Evolutionary conservation across 73 alveolate species (phyloP).

Genomic region (Tetrahymena elliotti): DNA sequence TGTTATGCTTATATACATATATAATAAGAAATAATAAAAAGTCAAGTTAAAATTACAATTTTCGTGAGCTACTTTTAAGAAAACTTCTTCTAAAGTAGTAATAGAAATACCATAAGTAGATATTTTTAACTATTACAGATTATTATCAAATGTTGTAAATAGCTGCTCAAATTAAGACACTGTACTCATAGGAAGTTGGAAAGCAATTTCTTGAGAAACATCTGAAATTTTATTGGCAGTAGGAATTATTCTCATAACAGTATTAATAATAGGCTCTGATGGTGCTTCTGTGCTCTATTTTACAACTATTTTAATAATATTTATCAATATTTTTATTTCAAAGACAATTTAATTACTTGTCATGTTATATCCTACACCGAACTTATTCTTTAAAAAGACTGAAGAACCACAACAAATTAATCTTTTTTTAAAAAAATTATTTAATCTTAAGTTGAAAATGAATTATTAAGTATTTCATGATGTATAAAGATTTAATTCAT

Average conservation of each 20-base stretch:
- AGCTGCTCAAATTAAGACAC: slow-evolving; percentile 38
- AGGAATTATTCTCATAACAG: slow-evolving; percentile 22
- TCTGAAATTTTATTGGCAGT: slow-evolving; percentile 46
- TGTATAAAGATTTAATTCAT: too few relatives aligned
- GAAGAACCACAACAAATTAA: slow-evolving; percentile 86
- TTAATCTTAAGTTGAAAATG: too few relatives aligned
- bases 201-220: slow-evolving; percentile 56
- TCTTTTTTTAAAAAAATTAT: neutral
- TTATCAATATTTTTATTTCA: too few relatives aligned
- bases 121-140: slow-evolving; percentile 28
- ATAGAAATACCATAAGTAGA: slow-evolving; percentile 67
- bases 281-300: slow-evolving; percentile 11
- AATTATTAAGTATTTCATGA: too few relatives aligned
- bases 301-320: slow-evolving; percentile 32
- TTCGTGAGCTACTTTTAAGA: slow-evolving; percentile 75
- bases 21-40: neutral
- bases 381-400: slow-evolving; percentile 78
- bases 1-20: neutral
- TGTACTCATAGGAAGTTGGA: slow-evolving; percentile 40
- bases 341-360: neutral
- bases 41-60: neutral
- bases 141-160: slow-evolving; percentile 46
- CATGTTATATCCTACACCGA: slow-evolving; percentile 77
- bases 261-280: slow-evolving; percentile 39
- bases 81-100: slow-evolving; percentile 97